Evolutionary conservation across 345 rosid species (phyloP), one percentile per base, ranked within the genome.

Genomic region (Eucalyptus polyanthemos): DNA sequence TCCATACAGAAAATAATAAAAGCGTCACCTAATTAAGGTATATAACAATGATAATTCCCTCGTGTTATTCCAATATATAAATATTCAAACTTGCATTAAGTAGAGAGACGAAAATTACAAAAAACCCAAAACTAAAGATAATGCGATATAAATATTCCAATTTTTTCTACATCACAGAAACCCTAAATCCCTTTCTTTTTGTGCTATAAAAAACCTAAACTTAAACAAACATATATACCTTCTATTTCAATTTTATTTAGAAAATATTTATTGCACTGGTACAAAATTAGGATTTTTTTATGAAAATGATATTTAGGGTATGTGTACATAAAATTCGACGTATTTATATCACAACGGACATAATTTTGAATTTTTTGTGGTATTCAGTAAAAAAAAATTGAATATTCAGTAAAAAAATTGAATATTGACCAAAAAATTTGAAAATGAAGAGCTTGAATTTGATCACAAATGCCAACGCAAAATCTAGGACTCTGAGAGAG

Each of bases 261-360:
- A 0, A 10, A 9, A 56, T 56, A 54, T 51, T 51, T 51, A 17
- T 1, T 0, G 9, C 56, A 51, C 56, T 0, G 9, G 22, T 17
- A 17, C 56, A 7, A 53, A 19, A 53, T 53, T 53, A 2, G 25
- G 11, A 9, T 24, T 3, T 9, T 21, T 56, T 56, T 25, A 56
- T 10, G 62, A 22, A 3, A 56, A 56, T 4, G 2, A 56, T 9
- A 24, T 24, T 19, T 19, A 54, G 25, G 60, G 25, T 4, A 54
- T 54, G 3, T 51, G 22, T 51, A 51, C 54, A 16, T 6, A 54
- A 21, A 21, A 54, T 21, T 56, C 13, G 62, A 24, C 6, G 1
- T 24, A 56, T 56, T 56, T 24, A 56, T 56, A 10, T 4, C 13
- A 2, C 10, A 9, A 10, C 0, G 6, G 13, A 4, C 8, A 60